phyloP scores from a whole-genome alignment of 345 rosid species.

The Hibiscus mutabilis region DNA sequence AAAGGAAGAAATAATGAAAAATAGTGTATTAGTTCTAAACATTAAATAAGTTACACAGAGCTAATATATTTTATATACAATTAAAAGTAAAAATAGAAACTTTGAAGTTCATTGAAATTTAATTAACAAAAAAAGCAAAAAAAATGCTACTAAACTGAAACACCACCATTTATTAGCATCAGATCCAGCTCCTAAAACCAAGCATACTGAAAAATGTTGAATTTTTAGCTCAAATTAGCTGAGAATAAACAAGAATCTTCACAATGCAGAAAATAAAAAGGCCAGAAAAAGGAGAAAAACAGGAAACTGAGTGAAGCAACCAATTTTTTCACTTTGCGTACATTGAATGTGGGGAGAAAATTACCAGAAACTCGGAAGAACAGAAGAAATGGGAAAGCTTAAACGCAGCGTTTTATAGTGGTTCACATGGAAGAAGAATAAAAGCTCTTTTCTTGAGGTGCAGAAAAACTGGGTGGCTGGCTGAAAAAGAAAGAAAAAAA shows the following conservation, averaged over 20 bases:
- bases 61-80: too few species aligned
- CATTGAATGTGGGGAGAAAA: not conserved
- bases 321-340: not conserved
- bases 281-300: not conserved
- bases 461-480: conserved; percentile 1
- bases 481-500: not conserved
- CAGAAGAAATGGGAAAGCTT: conserved; percentile 7
- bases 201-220: not conserved
- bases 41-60: conserved; percentile 7
- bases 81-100: not conserved
- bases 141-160: conserved; percentile 12
- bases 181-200: conserved; percentile 31
- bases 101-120: not conserved
- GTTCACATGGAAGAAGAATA: not conserved
- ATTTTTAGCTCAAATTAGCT: conserved; percentile 6
- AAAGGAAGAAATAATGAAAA: not conserved
- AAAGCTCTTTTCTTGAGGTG: not conserved
- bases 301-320: too few species aligned
- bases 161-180: too few species aligned
- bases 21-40: not conserved
- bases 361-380: not conserved
- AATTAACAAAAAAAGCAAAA: too few species aligned
- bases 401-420: not conserved
- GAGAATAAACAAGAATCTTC: conserved; percentile 8
- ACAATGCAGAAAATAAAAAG: conserved; percentile 30